Evolutionary conservation across 2,329 filamentous ascomycete species (phyloP), one percentile per base, ranked within the genome.

Genomic region (Calonectria hongkongensis): DNA sequence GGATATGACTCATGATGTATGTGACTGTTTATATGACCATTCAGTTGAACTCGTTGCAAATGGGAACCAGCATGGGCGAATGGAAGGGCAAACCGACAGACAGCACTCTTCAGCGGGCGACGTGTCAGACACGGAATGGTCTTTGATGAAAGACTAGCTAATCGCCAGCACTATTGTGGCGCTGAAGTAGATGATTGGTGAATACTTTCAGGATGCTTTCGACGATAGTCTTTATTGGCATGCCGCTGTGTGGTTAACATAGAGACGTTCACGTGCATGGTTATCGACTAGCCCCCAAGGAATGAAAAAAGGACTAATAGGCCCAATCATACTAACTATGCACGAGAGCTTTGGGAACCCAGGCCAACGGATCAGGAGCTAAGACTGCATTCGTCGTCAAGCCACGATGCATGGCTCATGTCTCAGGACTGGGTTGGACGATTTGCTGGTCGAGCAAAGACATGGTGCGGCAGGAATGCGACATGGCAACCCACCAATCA

Each of bases 401-500:
- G 51, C 51, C 43, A 70, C 68, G 33, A 66, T 33, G 28, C 33
- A 51, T 51, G n/a, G 63, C 15, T 51, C 18, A 36, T 56, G 45
- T 54, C 58, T 71, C 41, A 56, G 45, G 41, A 33, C 15, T 27
- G 21, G 36, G 25, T 8, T 62, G 56, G 54, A 47, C n/a, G 56
- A 69, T 69, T 54, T 45, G 47, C 58, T 25, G 45, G 43, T 50
- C 56, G 50, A 70, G 60, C 66, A 58, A 54, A 48, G 36, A 30
- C 30, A 58, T 48, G 74, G 73, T 68, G 62, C 27, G 66, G 30
- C 21, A 64, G 73, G 65, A 72, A 73, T 65, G 66, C 15, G 51
- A 39, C 58, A 25, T 28, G 27, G 58, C 45, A 50, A 15, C 69
- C 74, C 77, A 74, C 78, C 78, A 80, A 80, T 80, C 78, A 80